phyloP scores from a whole-genome alignment of 768 basidiomycete genomes.

The Myochromella boudieri region DNA sequence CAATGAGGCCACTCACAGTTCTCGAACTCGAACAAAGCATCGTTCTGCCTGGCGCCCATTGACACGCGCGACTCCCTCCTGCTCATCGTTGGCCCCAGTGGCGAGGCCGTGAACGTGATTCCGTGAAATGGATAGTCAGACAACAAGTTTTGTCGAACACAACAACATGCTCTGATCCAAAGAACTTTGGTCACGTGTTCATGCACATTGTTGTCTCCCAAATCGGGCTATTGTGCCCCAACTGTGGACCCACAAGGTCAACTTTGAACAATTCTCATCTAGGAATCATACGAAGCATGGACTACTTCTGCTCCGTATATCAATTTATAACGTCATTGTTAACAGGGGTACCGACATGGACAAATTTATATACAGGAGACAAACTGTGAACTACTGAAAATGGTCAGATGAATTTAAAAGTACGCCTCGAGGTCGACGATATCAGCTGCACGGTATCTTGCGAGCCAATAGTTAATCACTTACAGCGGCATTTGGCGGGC shows the following conservation, averaged over 20 bases:
- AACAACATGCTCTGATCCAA: conserved; percentile 20
- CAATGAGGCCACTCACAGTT: conserved; percentile 57
- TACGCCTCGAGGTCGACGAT: conserved; percentile 22
- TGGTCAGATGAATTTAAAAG: conserved; percentile 20
- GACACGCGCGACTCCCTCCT: conserved; percentile 66
- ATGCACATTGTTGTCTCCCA: conserved; percentile 1
- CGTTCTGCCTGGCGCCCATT: conserved; percentile 66
- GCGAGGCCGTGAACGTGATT: conserved; percentile 21
- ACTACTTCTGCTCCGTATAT: conserved; percentile 7
- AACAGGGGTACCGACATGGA: conserved; percentile 5
- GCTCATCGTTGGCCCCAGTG: conserved; percentile 43
- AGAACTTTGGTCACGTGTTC: conserved; percentile 27
- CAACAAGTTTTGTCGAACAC: conserved; percentile 17
- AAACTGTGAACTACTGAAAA: too few relatives aligned
- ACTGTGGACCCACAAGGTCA: conserved; percentile 7
- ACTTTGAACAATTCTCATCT: background rate
- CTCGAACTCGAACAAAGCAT: conserved; percentile 82
- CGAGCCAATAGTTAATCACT: conserved; percentile 22
- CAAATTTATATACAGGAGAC: conserved; percentile 4
- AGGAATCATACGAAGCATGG: background rate
- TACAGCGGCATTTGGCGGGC: conserved; percentile 71
- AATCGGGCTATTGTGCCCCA: conserved; percentile 12
- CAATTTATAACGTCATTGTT: conserved; percentile 5
- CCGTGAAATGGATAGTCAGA: conserved; percentile 13
- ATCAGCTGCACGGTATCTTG: background rate